These are phyloP conservation scores for Aspergillus uvarum DNA, from an alignment of 2,329 filamentous ascomycete genomes.

Conservation along the genomic window DNA sequence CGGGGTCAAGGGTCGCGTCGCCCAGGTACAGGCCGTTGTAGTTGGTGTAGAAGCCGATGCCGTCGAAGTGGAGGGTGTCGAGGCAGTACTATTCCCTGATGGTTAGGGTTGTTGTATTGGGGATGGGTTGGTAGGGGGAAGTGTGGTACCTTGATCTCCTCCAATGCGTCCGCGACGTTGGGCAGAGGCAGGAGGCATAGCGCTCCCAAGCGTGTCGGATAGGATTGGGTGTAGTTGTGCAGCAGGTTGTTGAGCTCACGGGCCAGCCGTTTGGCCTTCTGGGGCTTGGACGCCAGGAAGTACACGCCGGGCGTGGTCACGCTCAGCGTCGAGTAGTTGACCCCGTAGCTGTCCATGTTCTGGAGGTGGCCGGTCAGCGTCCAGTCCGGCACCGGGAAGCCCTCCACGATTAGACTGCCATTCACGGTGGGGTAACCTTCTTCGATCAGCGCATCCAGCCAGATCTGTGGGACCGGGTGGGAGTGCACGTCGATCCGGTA, in stretches of 20 bases:
- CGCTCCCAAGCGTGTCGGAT: constrained; percentile 1
- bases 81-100: neutral
- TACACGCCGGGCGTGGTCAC: constrained; percentile 2
- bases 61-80: neutral
- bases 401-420: neutral
- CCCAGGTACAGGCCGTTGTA: constrained; percentile 6
- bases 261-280: neutral
- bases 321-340: constrained; percentile 5
- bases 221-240: neutral
- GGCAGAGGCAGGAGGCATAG: constrained; percentile 4
- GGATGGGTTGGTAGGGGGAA: too few species aligned
- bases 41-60: constrained; percentile 4
- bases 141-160: neutral
- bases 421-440: neutral
- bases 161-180: neutral
- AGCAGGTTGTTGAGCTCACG: neutral
- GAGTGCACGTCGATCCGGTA: constrained; percentile 21
- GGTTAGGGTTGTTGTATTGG: too few species aligned
- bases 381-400: constrained; percentile 3
- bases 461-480: constrained; percentile 6
- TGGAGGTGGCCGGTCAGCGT: neutral
- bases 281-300: neutral
- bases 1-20: neutral
- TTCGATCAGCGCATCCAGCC: neutral
- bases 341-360: constrained; percentile 1